These are phyloP conservation scores for Cytospora piceicola DNA, from an alignment of 2,329 filamentous ascomycete genomes.

Conservation along the genomic window DNA sequence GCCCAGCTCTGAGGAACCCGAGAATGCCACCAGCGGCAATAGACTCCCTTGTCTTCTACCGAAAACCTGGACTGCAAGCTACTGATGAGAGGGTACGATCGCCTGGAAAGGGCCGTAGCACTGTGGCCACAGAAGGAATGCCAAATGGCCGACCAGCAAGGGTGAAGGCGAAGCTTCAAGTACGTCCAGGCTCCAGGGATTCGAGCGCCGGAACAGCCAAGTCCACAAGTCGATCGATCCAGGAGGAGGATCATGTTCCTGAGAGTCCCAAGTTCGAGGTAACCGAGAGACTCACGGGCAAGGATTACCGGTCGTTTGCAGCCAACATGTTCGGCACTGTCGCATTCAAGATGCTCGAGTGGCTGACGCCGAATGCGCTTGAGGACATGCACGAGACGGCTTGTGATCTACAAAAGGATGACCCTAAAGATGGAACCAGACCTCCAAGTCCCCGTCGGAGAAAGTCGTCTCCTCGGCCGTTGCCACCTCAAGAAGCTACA, in stretches of 20 bases:
- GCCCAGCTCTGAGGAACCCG: constrained; percentile 53
- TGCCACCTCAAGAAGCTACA: constrained; percentile 6
- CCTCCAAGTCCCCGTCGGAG: constrained; percentile 19
- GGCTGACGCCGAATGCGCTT: constrained; percentile 65
- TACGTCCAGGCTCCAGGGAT: constrained; percentile 19
- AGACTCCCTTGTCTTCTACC: constrained; percentile 52
- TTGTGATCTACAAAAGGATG: constrained; percentile 38
- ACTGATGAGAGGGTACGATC: constrained; percentile 30
- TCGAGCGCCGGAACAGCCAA: constrained; percentile 10
- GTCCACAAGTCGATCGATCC: constrained; percentile 3
- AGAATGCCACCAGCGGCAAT: constrained; percentile 50
- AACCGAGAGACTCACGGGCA: constrained; percentile 52
- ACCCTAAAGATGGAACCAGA: constrained; percentile 34
- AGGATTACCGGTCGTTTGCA: constrained; percentile 63
- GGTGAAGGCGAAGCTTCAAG: constrained; percentile 26
- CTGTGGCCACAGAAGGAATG: neutral
- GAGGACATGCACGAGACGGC: constrained; percentile 51
- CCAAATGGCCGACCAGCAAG: constrained; percentile 17
- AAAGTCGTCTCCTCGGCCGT: constrained; percentile 24
- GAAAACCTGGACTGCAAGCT: constrained; percentile 34
- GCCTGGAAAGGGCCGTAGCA: constrained; percentile 29
- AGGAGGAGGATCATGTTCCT: neutral
- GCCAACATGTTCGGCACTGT: constrained; percentile 68
- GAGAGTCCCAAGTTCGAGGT: constrained; percentile 42
- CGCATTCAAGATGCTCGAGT: constrained; percentile 72